These are phyloP conservation scores for Pisolithus tinctorius DNA, from an alignment of 768 basidiomycete species.

Conservation along the genomic window DNA sequence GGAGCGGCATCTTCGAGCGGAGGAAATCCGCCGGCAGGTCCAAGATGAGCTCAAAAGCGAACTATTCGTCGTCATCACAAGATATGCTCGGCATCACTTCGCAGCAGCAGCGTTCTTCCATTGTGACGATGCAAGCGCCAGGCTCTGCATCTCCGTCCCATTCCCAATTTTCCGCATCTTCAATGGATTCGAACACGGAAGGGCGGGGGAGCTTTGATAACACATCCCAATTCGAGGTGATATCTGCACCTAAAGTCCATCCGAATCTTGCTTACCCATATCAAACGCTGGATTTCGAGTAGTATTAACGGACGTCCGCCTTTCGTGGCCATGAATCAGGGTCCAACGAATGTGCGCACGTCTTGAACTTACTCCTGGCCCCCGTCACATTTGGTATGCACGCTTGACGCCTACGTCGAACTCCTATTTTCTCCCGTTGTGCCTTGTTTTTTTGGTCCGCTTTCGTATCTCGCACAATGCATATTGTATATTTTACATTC, in stretches of 20 bases:
- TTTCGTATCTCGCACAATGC: background rate
- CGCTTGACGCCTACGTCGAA: background rate
- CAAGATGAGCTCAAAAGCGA: conserved; percentile 14
- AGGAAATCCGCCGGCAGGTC: conserved; percentile 14
- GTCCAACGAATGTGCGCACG: background rate
- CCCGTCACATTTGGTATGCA: background rate
- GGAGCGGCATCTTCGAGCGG: conserved; percentile 25
- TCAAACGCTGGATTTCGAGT: conserved; percentile 41
- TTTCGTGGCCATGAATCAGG: too few relatives aligned
- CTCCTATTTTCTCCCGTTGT: background rate
- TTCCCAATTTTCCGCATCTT: conserved; percentile 17
- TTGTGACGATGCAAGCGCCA: conserved; percentile 10
- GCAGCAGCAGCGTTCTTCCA: conserved; percentile 7
- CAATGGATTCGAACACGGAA: conserved; percentile 21
- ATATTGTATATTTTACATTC: background rate
- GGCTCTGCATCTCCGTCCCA: conserved; percentile 24
- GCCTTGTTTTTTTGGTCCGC: background rate
- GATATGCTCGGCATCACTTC: conserved; percentile 18
- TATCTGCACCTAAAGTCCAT: conserved; percentile 42
- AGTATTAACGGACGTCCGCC: background rate
- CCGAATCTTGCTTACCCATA: conserved; percentile 51
- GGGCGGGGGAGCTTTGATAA: conserved; percentile 49
- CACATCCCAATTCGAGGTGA: conserved; percentile 60
- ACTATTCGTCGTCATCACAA: conserved; percentile 24
- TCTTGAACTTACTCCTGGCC: background rate